A percentile compares a stretch with the other conserved stretches of the same genome.
phyloP scores from a whole-genome alignment of 2,329 filamentous ascomycete species.

The Rugonectria rugulosa region DNA sequence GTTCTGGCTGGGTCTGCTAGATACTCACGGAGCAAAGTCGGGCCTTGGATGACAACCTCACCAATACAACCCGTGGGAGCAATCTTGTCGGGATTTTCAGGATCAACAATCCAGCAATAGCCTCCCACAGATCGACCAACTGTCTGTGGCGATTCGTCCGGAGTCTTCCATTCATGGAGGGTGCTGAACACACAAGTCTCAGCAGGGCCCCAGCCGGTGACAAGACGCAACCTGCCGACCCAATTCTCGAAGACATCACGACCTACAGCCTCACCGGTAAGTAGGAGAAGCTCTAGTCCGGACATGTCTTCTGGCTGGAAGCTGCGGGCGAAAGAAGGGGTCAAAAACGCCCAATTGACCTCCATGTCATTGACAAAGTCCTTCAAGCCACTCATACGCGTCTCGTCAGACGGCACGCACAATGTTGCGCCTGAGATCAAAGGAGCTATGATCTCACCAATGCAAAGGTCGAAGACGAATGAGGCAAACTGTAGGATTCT shows the following conservation, averaged over 20 bases:
- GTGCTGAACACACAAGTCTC: slow-evolving; percentile 19
- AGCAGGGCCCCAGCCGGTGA: slow-evolving; percentile 32
- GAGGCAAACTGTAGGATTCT: slow-evolving; percentile 24
- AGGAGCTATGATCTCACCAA: slow-evolving; percentile 18
- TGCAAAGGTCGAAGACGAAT: slow-evolving; percentile 18
- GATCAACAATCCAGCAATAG: slow-evolving; percentile 35
- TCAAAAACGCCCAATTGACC: slow-evolving; percentile 7
- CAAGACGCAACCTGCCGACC: slow-evolving; percentile 17
- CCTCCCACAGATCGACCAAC: slow-evolving; percentile 4
- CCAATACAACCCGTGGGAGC: slow-evolving; percentile 33
- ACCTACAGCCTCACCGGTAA: slow-evolving; percentile 27
- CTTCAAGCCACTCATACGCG: slow-evolving; percentile 6
- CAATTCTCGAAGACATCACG: slow-evolving; percentile 24
- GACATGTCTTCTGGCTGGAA: slow-evolving; percentile 1
- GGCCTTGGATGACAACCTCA: slow-evolving; percentile 40
- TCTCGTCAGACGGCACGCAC: slow-evolving; percentile 19
- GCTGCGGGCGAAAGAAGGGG: slow-evolving; percentile 8
- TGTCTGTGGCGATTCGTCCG: slow-evolving; percentile 8
- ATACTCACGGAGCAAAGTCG: slow-evolving; percentile 36
- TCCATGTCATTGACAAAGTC: slow-evolving; percentile 1
- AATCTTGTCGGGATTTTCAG: slow-evolving; percentile 31
- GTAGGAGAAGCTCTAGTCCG: slow-evolving; percentile 11
- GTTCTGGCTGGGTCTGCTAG: slow-evolving; percentile 31
- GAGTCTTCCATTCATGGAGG: slow-evolving; percentile 1
- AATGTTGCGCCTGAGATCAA: slow-evolving; percentile 21